phyloP scores from a whole-genome alignment of 305 asterid species.

The Fraxinus platypoda region DNA sequence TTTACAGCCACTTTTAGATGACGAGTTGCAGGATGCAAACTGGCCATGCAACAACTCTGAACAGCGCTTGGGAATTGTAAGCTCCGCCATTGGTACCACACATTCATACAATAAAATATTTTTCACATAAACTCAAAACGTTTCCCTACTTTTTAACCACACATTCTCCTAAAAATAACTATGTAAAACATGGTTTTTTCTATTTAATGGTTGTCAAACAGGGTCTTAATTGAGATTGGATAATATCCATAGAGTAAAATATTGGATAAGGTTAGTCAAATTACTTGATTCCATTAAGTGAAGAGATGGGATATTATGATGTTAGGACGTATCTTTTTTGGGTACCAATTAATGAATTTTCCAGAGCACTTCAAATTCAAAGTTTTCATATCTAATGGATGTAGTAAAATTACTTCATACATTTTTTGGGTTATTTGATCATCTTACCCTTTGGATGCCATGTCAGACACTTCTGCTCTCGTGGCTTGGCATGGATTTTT shows the following conservation, averaged over 20 bases:
- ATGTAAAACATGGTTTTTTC: no score
- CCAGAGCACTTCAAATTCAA: not conserved
- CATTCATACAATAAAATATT: no score
- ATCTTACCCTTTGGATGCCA: not conserved
- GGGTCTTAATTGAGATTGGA: not conserved
- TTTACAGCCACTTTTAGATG: constrained; percentile 49
- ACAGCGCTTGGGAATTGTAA: constrained; percentile 54
- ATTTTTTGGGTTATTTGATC: not conserved
- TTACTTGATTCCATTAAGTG: not conserved
- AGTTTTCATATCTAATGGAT: not conserved
- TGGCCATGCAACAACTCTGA: constrained; percentile 47
- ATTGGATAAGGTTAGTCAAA: not conserved
- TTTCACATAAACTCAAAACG: no score
- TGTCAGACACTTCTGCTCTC: not conserved
- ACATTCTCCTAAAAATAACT: no score
- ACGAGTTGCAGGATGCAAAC: constrained; percentile 39
- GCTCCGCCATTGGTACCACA: constrained; percentile 2
- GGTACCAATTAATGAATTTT: not conserved
- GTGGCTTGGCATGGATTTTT: not conserved
- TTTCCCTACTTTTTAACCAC: no score
- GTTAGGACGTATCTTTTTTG: not conserved
- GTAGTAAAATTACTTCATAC: not conserved
- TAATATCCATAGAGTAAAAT: not conserved
- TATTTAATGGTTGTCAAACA: no score
- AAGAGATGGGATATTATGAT: not conserved